Percentiles rank a stretch among this genome's conserved stretches.
Evolutionary conservation across 768 basidiomycete species (phyloP).

Genomic region (Russula brevipes): DNA sequence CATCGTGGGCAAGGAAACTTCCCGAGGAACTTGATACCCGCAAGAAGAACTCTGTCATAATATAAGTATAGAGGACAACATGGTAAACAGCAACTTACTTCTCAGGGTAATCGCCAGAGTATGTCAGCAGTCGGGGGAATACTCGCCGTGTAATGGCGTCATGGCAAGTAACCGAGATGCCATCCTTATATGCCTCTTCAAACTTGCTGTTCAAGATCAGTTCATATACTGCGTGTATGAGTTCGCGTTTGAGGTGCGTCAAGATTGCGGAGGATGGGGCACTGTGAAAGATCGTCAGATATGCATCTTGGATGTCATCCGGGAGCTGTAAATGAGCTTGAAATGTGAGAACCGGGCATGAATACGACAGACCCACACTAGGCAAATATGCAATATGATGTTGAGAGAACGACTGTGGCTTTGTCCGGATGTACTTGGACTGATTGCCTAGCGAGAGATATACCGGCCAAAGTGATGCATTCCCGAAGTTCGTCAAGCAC

Average conservation of each 20-base stretch:
- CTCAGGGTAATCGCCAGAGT: constrained; percentile 28
- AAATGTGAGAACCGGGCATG: no score
- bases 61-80: not conserved
- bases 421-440: constrained; percentile 19
- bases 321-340: no score
- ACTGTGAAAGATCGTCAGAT: no score
- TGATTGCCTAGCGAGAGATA: constrained; percentile 25
- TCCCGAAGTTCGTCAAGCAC: no score
- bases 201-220: constrained; percentile 25
- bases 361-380: not conserved
- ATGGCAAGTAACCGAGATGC: constrained; percentile 24
- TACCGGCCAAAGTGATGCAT: not conserved
- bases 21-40: not conserved
- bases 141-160: constrained; percentile 27
- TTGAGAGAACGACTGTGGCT: no score
- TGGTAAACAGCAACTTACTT: constrained; percentile 23
- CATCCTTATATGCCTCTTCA: constrained; percentile 26
- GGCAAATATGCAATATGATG: constrained; percentile 21
- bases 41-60: not conserved
- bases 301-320: no score
- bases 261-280: not conserved
- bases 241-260: not conserved
- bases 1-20: not conserved
- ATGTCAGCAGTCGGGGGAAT: constrained; percentile 28
- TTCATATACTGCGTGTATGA: not conserved